Base-by-base conservation (phyloP, 1,284 basidiomycete genomes). In the Pyrrhoderma noxium region DNA sequence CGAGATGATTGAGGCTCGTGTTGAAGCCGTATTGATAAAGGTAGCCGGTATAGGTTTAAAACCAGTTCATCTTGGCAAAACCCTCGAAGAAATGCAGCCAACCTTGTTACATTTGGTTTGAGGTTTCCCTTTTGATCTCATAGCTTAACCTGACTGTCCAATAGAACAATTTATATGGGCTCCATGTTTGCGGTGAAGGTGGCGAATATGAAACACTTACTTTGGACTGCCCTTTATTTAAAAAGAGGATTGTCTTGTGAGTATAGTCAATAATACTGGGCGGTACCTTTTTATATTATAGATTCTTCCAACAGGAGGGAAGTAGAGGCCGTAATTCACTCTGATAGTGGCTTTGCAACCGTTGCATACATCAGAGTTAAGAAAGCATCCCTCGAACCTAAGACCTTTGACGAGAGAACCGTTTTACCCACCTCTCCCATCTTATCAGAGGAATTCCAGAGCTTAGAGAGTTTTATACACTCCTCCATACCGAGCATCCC, bases 151-250 rank as follows among this genome's bases (percentile, higher is more conserved):
- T 54, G 42, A 34, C 36, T 14, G 3, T 27, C n/a, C 39, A 8
- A 2, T 58, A 93, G 89, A 88, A 94, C 64, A 62, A 69, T 3
- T 68, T 81, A 40, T 99, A 95, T 62, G 93, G 93, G 0, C 85
- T 89, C 0, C 96, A 99, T 66, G 79, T 96, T 1, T 97, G 94
- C 57, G 96, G 96, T 3, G 96, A 99, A 69, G 96, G 96, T 2
- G 96, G 96, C 1, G 96, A 99, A 70, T 99, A 98, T 65, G 96
- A 99, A 66, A 92, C 89, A 0, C 70, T 98, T 51, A 96, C 95
- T 1, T 70, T 95, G 18, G 91, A 98, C 60, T 89, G 85, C 55
- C 91, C 94, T 0, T 63, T 97, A 18, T 99, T 96, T 76, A 89
- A 88, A 58, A 74, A 76, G 44, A 74, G 78, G 9, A 85, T 99